Conservation (phyloP, 1,139 yeast genomes). For the Spathaspora sp. region DNA sequence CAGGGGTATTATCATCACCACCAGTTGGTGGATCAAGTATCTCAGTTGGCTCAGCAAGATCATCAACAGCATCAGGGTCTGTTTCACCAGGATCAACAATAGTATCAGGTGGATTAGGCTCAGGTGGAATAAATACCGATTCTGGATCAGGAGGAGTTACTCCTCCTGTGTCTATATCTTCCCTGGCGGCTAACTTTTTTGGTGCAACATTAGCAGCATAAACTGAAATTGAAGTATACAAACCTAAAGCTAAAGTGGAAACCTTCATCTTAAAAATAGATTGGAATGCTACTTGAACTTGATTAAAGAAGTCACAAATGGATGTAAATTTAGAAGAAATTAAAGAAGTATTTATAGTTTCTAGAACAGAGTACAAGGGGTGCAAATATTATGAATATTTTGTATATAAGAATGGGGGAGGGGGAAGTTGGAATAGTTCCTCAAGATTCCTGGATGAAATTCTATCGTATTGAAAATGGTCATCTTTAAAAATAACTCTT, state of each 20-base stretch:
- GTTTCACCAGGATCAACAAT: no score
- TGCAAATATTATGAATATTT: background rate
- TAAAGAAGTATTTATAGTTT: background rate
- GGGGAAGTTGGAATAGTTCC: background rate
- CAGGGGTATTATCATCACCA: no score
- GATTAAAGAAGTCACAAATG: background rate
- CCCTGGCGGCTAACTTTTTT: constrained; percentile 5
- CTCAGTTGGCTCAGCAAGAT: no score
- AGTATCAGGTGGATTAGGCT: background rate
- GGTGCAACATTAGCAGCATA: constrained; percentile 7
- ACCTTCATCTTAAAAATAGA: constrained; percentile 9
- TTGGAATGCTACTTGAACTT: background rate
- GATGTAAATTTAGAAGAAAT: background rate
- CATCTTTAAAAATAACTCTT: no score
- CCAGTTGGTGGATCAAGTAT: no score
- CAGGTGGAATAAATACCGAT: no score
- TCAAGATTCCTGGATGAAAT: background rate
- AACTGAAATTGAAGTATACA: constrained; percentile 8
- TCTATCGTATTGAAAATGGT: background rate
- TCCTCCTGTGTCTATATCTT: constrained; percentile 1
- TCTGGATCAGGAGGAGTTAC: background rate
- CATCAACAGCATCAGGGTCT: background rate
- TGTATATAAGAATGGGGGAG: background rate
- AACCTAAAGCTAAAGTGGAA: constrained; percentile 10
- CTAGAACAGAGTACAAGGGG: background rate